A percentile compares a stretch with the other conserved stretches of the same genome.
phyloP scores from a whole-genome alignment of 345 rosid genomes.

The Aethionema arabicum region DNA sequence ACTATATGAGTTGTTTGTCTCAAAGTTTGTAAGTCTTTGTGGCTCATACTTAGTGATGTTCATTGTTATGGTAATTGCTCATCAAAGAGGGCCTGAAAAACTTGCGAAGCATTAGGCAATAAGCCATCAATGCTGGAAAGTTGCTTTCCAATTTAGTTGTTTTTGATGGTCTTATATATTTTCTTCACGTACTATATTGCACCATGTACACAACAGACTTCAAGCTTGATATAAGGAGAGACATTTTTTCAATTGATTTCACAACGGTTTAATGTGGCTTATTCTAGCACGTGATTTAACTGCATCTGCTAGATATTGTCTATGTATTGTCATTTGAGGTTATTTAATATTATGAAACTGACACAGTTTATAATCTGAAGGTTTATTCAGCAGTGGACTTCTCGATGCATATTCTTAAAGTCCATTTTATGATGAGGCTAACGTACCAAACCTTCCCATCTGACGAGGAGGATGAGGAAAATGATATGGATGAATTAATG shows the following conservation, averaged over 20 bases:
- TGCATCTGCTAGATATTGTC: slow-evolving; percentile 23
- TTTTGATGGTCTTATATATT: slow-evolving; percentile 1
- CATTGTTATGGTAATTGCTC: slow-evolving; percentile 17
- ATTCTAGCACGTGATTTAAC: background rate
- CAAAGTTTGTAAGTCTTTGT: slow-evolving; percentile 79
- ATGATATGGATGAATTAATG: slow-evolving; percentile 51
- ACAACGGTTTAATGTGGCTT: slow-evolving; percentile 8
- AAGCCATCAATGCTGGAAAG: slow-evolving; percentile 13
- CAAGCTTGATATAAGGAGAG: slow-evolving; percentile 17
- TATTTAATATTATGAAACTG: background rate
- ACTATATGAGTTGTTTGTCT: slow-evolving; percentile 82
- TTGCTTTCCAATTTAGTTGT: slow-evolving; percentile 19
- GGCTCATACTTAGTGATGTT: slow-evolving; percentile 13
- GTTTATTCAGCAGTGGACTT: slow-evolving; percentile 74
- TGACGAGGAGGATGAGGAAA: slow-evolving; percentile 64
- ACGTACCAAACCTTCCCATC: slow-evolving; percentile 71
- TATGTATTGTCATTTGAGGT: background rate
- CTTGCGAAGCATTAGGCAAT: slow-evolving; percentile 19
- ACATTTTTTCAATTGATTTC: slow-evolving; percentile 6
- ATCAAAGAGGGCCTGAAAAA: slow-evolving; percentile 9
- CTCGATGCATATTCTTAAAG: slow-evolving; percentile 62
- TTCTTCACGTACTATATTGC: slow-evolving; percentile 16
- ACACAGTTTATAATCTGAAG: slow-evolving; percentile 47
- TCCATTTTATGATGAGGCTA: slow-evolving; percentile 81
- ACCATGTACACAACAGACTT: background rate